These are phyloP conservation scores for Coelastrella sp. DNA, from an alignment of 139 green algal genomes.

Conservation along the genomic window DNA sequence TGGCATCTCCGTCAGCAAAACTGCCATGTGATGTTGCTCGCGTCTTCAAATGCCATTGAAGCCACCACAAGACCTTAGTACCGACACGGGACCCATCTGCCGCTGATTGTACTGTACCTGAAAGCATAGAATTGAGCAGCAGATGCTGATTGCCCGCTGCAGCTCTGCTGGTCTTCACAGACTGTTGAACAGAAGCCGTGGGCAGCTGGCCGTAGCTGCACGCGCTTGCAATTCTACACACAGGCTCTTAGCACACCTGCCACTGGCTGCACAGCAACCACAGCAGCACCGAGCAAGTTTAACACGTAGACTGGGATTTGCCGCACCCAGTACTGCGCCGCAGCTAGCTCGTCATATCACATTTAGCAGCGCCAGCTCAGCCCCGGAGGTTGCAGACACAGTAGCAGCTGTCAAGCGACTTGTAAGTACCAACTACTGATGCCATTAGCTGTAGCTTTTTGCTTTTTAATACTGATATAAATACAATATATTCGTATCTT, in stretches of 20 bases:
- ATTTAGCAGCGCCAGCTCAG: background rate
- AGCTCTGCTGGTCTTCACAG: background rate
- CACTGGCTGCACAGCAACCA: background rate
- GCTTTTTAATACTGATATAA: too few relatives aligned
- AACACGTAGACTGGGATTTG: background rate
- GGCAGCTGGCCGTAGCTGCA: background rate
- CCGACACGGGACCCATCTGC: too few relatives aligned
- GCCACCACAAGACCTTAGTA: too few relatives aligned
- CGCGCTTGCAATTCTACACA: too few relatives aligned
- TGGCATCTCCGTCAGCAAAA: background rate
- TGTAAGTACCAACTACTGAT: background rate
- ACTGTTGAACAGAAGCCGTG: background rate
- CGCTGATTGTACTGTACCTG: too few relatives aligned
- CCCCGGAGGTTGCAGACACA: slow-evolving; percentile 14
- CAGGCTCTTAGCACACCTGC: background rate
- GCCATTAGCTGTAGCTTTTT: background rate
- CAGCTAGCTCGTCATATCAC: background rate
- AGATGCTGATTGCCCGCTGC: background rate
- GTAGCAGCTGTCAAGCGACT: slow-evolving; percentile 31
- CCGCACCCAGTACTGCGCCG: background rate
- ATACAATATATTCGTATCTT: too few relatives aligned
- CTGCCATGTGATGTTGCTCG: too few relatives aligned
- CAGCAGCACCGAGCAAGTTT: background rate
- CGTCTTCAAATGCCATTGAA: too few relatives aligned
- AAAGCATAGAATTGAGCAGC: background rate